These are phyloP conservation scores for Zygotorulaspora danielsina DNA, from an alignment of 805 yeast species.

Conservation along the genomic window DNA sequence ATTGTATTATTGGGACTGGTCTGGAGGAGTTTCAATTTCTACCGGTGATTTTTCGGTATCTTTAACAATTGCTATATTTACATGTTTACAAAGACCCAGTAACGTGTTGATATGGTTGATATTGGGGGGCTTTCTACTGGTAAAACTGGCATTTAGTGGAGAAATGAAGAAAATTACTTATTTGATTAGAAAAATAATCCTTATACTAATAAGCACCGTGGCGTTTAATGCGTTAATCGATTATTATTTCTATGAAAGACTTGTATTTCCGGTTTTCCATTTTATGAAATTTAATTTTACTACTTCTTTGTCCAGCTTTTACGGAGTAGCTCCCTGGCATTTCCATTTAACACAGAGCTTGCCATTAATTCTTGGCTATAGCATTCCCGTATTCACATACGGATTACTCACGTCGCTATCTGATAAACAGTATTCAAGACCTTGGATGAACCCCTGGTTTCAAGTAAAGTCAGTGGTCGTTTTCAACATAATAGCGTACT, in stretches of 20 bases:
- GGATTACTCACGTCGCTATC: slow-evolving; percentile 37
- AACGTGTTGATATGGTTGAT: slow-evolving; percentile 72
- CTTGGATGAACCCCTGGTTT: slow-evolving; percentile 12
- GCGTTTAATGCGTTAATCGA: slow-evolving; percentile 47
- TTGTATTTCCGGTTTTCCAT: slow-evolving; percentile 59
- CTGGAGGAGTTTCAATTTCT: slow-evolving; percentile 21
- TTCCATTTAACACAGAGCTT: slow-evolving; percentile 80
- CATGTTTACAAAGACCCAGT: slow-evolving; percentile 80
- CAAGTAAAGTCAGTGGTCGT: slow-evolving; percentile 35
- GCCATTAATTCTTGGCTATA: slow-evolving; percentile 68
- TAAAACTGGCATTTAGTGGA: slow-evolving; percentile 12
- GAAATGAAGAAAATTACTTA: slow-evolving; percentile 11
- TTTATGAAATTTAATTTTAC: slow-evolving; percentile 77
- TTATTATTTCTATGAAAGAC: slow-evolving; percentile 51
- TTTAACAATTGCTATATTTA: slow-evolving; percentile 50
- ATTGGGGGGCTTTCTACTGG: slow-evolving; percentile 44
- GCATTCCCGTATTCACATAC: slow-evolving; percentile 54
- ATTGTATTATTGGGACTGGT: slow-evolving; percentile 70
- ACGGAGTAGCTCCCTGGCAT: slow-evolving; percentile 81
- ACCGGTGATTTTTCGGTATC: slow-evolving; percentile 33
- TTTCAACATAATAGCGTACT: slow-evolving; percentile 51
- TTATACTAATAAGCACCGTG: slow-evolving; percentile 30
- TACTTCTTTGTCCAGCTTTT: slow-evolving; percentile 68
- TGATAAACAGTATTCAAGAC: slow-evolving; percentile 1
- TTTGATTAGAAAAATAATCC: slow-evolving; percentile 21